Percentiles rank a stretch among this genome's conserved stretches.
Conservation (phyloP, 2,329 filamentous ascomycete species). For the Botrytis byssoidea region DNA sequence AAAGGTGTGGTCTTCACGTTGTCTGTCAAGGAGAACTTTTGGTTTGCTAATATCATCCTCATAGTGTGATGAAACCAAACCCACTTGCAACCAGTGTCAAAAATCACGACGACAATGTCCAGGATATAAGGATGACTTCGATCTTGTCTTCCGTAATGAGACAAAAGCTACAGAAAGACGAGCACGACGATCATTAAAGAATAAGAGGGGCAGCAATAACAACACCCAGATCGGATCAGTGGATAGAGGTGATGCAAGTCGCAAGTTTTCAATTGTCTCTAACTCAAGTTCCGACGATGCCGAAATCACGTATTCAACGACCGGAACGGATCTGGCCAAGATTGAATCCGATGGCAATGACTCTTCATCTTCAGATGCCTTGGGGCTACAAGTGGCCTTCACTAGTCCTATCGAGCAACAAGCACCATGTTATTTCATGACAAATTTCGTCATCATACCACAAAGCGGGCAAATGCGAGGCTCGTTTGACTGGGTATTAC, state of each 20-base stretch:
- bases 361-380: conserved; percentile 24
- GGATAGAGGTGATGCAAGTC: conserved; percentile 4
- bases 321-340: conserved; percentile 3
- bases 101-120: conserved; percentile 64
- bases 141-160: conserved; percentile 70
- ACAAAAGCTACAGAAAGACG: conserved; percentile 65
- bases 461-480: conserved; percentile 51
- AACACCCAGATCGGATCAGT: not conserved
- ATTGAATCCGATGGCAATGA: conserved; percentile 33
- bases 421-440: conserved; percentile 58
- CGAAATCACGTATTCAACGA: not conserved
- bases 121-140: conserved; percentile 69
- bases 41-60: conserved; percentile 25
- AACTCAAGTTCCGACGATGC: not conserved
- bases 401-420: conserved; percentile 52
- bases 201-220: conserved; percentile 41
- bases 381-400: conserved; percentile 30
- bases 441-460: conserved; percentile 59
- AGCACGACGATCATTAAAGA: conserved; percentile 54
- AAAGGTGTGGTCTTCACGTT: conserved; percentile 53
- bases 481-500: conserved; percentile 59
- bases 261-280: conserved; percentile 17
- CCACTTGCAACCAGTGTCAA: conserved; percentile 62
- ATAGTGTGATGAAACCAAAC: conserved; percentile 67
- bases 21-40: conserved; percentile 17